Evolutionary conservation across 306 rosid genomes (phyloP), one percentile per base, ranked within the genome.

Genomic region (Dalbergia oliveri): DNA sequence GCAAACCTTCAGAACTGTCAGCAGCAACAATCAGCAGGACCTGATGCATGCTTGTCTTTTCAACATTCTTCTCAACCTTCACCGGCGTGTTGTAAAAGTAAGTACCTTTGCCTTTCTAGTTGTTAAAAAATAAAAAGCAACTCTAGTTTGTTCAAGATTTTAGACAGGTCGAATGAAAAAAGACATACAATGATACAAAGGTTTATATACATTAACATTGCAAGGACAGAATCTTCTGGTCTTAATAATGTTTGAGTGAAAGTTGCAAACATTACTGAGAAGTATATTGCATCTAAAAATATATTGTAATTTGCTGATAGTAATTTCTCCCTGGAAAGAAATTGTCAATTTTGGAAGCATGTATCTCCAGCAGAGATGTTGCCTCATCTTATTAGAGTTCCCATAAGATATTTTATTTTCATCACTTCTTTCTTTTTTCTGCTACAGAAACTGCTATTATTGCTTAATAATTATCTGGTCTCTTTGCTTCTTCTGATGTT

Each of bases 1-100:
- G 97, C 62, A 95, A 88, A 83, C 97, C 99, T 88, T 95, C 98
- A 68, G 92, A 89, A 83, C 84, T 91, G 82, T 89, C 97, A 65
- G 98, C 91, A 85, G 97, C 90, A 56, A 94, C 98, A 86, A 95
- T 85, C 76, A 95, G 82, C 74, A 95, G 77, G 63, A 95, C 80
- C 63, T 81, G 90, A 87, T 87, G 95, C 80, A 84, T 81, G 5
- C 87, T 72, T 21, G 73, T 76, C 84, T 82, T 89, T 76, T 88
- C 83, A 77, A 80, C 83, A 84, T 71, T 86, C 72, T 78, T 90
- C 77, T 66, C 79, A 69, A 77, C 79, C 92, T 83, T 81, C 84
- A 90, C 74, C 81, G 81, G 19, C 47, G 50, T 66, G 61, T 50
- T 44, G 69, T 72, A 43, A 67, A 76, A 72, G 78, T 84, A 41